Conservation (phyloP, 352 stramenopile species). For the Phytophthora kernoviae region DNA sequence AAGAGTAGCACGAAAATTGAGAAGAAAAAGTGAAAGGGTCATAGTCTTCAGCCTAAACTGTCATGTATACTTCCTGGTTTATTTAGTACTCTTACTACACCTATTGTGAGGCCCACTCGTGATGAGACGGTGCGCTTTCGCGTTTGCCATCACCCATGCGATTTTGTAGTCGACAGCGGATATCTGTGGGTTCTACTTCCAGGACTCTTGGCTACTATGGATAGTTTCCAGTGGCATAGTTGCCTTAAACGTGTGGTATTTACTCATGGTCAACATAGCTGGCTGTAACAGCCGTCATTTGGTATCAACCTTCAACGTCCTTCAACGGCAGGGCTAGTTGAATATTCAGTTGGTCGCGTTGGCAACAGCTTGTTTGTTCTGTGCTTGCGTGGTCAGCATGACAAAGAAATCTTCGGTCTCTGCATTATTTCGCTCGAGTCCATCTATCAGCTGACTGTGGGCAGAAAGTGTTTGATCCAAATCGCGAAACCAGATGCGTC, state of each 20-base stretch:
- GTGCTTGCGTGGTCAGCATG: neutral
- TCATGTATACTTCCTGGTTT: no score
- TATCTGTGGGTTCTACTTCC: no score
- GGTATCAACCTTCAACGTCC: neutral
- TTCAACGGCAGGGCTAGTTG: neutral
- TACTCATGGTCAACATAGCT: neutral
- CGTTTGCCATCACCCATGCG: no score
- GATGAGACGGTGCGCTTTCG: no score
- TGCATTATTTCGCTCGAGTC: neutral
- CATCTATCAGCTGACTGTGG: neutral
- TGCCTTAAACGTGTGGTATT: neutral
- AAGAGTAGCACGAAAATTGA: slow-evolving; percentile 14
- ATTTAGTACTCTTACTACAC: no score
- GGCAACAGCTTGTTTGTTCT: neutral
- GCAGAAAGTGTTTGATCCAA: slow-evolving; percentile 1
- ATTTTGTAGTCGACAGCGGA: no score
- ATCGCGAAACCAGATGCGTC: neutral
- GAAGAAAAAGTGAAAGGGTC: neutral
- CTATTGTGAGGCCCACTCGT: no score
- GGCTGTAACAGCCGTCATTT: neutral
- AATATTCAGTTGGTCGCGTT: neutral
- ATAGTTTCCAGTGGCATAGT: no score
- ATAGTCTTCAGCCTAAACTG: neutral
- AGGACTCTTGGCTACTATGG: no score
- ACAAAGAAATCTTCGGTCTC: neutral